Percentiles rank a stretch among this genome's conserved stretches.
Conservation (phyloP, 1,139 yeast species). For the Suhomyces ambrosiae region DNA sequence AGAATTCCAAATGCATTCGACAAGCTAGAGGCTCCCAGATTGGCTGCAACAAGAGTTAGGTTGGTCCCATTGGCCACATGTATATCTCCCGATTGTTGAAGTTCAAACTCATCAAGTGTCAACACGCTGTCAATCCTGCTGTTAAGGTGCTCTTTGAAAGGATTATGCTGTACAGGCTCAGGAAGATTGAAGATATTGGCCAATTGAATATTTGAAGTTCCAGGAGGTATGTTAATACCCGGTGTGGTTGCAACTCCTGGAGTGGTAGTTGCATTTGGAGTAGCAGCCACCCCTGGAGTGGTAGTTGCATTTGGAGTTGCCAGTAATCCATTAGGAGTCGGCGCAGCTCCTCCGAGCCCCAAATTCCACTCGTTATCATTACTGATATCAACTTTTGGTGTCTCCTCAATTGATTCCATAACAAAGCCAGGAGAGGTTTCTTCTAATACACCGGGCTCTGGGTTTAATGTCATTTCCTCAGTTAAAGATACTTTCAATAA, state of each 20-base stretch:
- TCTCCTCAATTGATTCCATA: constrained; percentile 6
- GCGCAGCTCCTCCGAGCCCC: constrained; percentile 6
- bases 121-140: constrained; percentile 29
- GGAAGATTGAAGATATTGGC: constrained; percentile 38
- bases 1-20: constrained; percentile 27
- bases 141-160: constrained; percentile 27
- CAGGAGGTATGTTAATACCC: neutral
- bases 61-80: constrained; percentile 33
- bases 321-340: constrained; percentile 1
- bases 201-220: constrained; percentile 5
- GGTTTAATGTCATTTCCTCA: constrained; percentile 19
- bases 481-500: constrained; percentile 51
- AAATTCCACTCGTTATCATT: constrained; percentile 7
- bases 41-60: constrained; percentile 25
- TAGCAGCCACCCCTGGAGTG: constrained; percentile 5
- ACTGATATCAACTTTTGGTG: constrained; percentile 7
- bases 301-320: constrained; percentile 6
- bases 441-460: constrained; percentile 17
- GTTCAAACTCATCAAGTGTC: constrained; percentile 39
- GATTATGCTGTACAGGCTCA: constrained; percentile 33
- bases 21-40: constrained; percentile 20
- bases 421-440: constrained; percentile 18
- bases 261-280: neutral
- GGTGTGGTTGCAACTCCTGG: constrained; percentile 8
- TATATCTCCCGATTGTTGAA: constrained; percentile 37